Evolutionary conservation across 371 early-diverging fungal species (phyloP).

Genomic region (Mucor mucedo): DNA sequence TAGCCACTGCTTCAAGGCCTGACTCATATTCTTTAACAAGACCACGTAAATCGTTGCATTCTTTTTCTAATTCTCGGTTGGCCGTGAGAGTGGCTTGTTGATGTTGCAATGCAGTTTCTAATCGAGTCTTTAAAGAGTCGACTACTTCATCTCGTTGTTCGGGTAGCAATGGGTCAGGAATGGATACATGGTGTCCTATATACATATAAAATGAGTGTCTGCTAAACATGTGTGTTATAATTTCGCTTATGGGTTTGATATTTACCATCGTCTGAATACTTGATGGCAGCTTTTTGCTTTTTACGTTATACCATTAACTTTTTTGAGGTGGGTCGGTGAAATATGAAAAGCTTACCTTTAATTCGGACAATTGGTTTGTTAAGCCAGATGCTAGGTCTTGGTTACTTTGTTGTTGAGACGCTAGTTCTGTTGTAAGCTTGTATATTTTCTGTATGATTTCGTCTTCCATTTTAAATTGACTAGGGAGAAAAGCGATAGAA

Average conservation of each 20-base stretch:
- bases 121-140: conserved; percentile 15
- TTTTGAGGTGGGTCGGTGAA: neutral
- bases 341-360: conserved; percentile 25
- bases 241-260: neutral
- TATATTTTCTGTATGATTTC: conserved; percentile 39
- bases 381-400: conserved; percentile 36
- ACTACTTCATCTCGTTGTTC: conserved; percentile 30
- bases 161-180: conserved; percentile 8
- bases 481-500: too few species aligned
- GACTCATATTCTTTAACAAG: conserved; percentile 45
- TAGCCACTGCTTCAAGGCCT: conserved; percentile 33
- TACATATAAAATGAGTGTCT: neutral
- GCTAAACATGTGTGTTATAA: too few species aligned
- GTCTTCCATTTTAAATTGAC: conserved; percentile 34
- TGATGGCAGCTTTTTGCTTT: conserved; percentile 17
- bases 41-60: conserved; percentile 31
- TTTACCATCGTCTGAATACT: conserved; percentile 17
- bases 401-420: conserved; percentile 38
- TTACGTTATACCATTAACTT: neutral
- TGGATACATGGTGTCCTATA: conserved; percentile 4
- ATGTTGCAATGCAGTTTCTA: conserved; percentile 19
- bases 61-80: conserved; percentile 37
- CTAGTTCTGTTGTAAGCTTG: conserved; percentile 38
- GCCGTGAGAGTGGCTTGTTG: conserved; percentile 16
- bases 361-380: conserved; percentile 26